phyloP scores from a whole-genome alignment of 2,329 filamentous ascomycete genomes.

The Pseudocercospora cruenta region DNA sequence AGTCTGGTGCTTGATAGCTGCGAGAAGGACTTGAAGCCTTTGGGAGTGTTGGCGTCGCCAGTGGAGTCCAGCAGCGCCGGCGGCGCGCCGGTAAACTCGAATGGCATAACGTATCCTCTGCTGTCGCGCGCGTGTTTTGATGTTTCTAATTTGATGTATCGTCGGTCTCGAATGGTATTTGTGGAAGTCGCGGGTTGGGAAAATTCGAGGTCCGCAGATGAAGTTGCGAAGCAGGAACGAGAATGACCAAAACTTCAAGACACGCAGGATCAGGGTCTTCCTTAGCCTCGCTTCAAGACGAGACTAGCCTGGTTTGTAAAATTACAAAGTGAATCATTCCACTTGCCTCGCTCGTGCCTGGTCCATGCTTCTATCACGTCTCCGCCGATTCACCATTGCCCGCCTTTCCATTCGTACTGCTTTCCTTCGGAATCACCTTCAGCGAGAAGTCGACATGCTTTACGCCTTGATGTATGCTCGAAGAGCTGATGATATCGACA shows the following conservation, averaged over 20 bases:
- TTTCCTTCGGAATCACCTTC: conserved; percentile 68
- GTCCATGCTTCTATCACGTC: conserved; percentile 20
- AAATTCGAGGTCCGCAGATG: background rate
- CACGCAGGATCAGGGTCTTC: background rate
- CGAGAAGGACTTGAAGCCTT: conserved; percentile 8
- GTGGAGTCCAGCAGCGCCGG: conserved; percentile 13
- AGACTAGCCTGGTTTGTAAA: conserved; percentile 8
- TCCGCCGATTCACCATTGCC: conserved; percentile 29
- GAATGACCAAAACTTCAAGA: conserved; percentile 1
- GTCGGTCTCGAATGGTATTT: background rate
- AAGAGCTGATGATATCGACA: conserved; percentile 94
- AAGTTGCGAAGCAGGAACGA: background rate
- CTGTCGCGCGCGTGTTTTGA: background rate
- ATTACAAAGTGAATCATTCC: conserved; percentile 7
- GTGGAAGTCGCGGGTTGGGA: background rate
- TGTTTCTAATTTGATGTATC: background rate
- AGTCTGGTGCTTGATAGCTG: background rate
- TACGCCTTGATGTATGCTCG: conserved; percentile 94
- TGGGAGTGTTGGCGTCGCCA: background rate
- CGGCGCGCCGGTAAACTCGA: conserved; percentile 26
- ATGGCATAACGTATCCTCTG: conserved; percentile 19
- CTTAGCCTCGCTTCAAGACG: background rate
- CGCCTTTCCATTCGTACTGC: conserved; percentile 25
- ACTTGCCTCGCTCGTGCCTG: background rate
- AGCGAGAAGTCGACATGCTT: conserved; percentile 93